Evolutionary conservation across 805 yeast species (phyloP).

Genomic region (Yarrowia keelungensis): DNA sequence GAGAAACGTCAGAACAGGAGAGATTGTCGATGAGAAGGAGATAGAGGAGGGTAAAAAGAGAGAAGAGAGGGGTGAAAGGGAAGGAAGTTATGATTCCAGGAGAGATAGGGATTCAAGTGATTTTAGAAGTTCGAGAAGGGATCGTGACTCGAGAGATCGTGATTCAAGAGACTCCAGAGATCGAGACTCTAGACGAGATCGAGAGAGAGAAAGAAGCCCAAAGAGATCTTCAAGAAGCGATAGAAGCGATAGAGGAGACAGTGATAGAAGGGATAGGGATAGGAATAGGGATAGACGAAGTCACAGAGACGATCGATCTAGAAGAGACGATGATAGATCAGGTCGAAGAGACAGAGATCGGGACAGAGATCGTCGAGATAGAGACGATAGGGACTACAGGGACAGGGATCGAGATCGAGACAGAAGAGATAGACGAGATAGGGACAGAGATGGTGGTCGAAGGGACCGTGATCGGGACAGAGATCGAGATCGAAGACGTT

Average conservation of each 20-base stretch:
- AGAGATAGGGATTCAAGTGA: not conserved
- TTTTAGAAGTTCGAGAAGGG: not conserved
- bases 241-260: not conserved
- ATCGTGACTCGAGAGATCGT: not conserved
- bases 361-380: constrained; percentile 18
- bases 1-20: constrained; percentile 44
- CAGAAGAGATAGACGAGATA: constrained; percentile 6
- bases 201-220: constrained; percentile 31
- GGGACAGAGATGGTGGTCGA: not conserved
- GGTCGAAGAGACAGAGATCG: not conserved
- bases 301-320: constrained; percentile 2
- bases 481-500: not conserved
- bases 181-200: too few species aligned
- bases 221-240: not conserved
- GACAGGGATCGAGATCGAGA: constrained; percentile 13
- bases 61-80: constrained; percentile 4
- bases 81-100: not conserved
- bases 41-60: not conserved
- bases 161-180: too few species aligned
- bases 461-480: constrained; percentile 3
- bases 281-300: not conserved
- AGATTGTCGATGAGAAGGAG: constrained; percentile 40
- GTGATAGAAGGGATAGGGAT: not conserved
- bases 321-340: constrained; percentile 1
- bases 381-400: constrained; percentile 12